Conservation (phyloP, 192 early-diverging fungal genomes). For the Umbelopsis isabellina region DNA sequence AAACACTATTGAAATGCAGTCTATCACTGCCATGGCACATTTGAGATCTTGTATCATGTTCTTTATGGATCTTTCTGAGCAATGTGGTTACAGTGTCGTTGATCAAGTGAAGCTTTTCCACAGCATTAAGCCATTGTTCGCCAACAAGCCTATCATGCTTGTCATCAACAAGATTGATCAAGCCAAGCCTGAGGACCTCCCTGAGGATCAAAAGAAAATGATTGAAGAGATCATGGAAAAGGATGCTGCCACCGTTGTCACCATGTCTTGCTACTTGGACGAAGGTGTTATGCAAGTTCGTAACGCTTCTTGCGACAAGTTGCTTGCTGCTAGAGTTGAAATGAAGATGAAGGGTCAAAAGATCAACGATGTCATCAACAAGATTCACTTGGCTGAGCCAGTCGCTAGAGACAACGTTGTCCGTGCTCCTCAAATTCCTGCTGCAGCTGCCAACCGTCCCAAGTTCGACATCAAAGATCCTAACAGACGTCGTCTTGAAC, state of each 20-base stretch:
- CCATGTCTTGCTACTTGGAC: constrained; percentile 92
- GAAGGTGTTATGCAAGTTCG: constrained; percentile 97
- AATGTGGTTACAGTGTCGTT: constrained; percentile 95
- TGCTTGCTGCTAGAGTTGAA: constrained; percentile 92
- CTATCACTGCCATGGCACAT: constrained; percentile 98
- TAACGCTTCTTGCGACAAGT: constrained; percentile 91
- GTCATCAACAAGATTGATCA: constrained; percentile 98
- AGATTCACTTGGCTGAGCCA: constrained; percentile 93
- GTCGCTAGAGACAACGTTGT: constrained; percentile 80
- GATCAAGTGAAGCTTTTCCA: constrained; percentile 91
- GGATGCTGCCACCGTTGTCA: constrained; percentile 71
- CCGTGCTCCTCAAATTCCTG: constrained; percentile 86
- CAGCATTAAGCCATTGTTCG: constrained; percentile 97
- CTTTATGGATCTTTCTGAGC: constrained; percentile 98
- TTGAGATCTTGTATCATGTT: constrained; percentile 94
- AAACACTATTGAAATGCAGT: constrained; percentile 99
- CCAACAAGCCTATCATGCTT: constrained; percentile 95
- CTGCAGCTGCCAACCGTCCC: constrained; percentile 62
- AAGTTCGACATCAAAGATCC: constrained; percentile 85
- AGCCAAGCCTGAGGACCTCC: constrained; percentile 74
- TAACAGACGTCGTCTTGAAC: constrained; percentile 80
- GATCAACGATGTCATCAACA: constrained; percentile 92
- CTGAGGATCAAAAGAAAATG: constrained; percentile 68
- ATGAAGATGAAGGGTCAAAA: constrained; percentile 92
- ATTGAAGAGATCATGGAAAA: constrained; percentile 75